A percentile compares a stretch with the other conserved stretches of the same genome.
Evolutionary conservation across 2,329 filamentous ascomycete species (phyloP).

Genomic region (Setomelanomma holmii): DNA sequence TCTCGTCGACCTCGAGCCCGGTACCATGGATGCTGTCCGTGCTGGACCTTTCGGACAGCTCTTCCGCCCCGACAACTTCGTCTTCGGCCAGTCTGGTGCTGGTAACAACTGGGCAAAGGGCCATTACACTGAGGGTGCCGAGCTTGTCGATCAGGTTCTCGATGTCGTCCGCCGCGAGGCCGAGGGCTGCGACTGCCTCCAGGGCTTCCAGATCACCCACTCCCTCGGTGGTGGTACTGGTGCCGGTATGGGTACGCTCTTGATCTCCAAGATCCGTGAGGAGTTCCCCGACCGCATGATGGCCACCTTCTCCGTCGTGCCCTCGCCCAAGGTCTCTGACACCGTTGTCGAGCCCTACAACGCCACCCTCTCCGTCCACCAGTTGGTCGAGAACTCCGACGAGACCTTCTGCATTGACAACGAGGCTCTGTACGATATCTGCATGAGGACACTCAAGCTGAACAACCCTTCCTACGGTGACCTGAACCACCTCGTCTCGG

Average conservation of each 20-base stretch:
- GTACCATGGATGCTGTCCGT: constrained; percentile 99
- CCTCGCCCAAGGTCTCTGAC: constrained; percentile 99
- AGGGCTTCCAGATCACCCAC: constrained; percentile 99
- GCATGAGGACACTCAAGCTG: constrained; percentile 99
- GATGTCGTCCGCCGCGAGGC: constrained; percentile 99
- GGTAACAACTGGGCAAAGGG: constrained; percentile 99
- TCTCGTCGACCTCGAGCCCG: constrained; percentile 98
- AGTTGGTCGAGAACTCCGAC: constrained; percentile 99
- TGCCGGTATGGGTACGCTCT: constrained; percentile 99
- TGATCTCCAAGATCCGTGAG: constrained; percentile 99
- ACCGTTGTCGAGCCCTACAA: constrained; percentile 99
- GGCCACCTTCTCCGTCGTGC: constrained; percentile 99
- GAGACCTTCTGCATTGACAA: constrained; percentile 99
- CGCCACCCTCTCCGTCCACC: constrained; percentile 97
- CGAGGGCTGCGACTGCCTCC: constrained; percentile 98
- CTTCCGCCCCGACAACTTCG: constrained; percentile 99
- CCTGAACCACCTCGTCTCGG: constrained; percentile 98
- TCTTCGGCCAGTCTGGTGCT: constrained; percentile 98
- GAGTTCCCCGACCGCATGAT: constrained; percentile 99
- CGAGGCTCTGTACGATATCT: constrained; percentile 99
- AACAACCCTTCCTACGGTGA: constrained; percentile 98
- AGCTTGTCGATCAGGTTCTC: constrained; percentile 97
- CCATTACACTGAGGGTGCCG: constrained; percentile 99
- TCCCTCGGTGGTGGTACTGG: constrained; percentile 99
- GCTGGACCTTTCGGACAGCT: constrained; percentile 98